phyloP scores from a whole-genome alignment of 345 rosid genomes.

The Populus tremula region DNA sequence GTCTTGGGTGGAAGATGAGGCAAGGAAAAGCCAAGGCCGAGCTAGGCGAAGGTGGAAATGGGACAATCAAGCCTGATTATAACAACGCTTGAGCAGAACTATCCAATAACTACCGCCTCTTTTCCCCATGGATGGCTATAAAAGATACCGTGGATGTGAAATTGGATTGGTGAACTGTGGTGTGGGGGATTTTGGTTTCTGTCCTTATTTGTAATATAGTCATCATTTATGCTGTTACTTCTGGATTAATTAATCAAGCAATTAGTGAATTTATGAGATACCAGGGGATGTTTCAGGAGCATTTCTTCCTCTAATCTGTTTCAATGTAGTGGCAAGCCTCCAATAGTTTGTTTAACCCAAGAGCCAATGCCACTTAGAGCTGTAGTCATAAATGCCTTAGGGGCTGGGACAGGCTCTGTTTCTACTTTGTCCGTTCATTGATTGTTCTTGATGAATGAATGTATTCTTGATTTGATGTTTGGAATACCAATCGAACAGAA shows the following conservation, averaged over 20 bases:
- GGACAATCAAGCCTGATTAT: constrained; percentile 44
- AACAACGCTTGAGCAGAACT: neutral
- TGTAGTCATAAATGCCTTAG: neutral
- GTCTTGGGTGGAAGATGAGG: constrained; percentile 92
- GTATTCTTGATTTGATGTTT: neutral
- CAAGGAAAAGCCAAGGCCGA: constrained; percentile 80
- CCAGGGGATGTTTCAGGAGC: neutral
- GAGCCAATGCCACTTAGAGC: neutral
- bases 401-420: neutral
- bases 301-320: neutral
- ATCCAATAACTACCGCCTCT: neutral
- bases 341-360: neutral
- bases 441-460: neutral
- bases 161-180: neutral
- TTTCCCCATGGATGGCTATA: neutral
- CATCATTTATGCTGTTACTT: neutral
- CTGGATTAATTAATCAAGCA: neutral
- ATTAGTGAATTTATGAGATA: constrained; percentile 4
- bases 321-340: neutral
- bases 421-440: neutral
- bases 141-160: neutral
- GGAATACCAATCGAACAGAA: neutral
- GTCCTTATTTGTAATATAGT: constrained; percentile 1
- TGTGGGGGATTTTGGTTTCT: neutral
- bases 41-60: constrained; percentile 93